These are phyloP conservation scores for Tylopilus plumbeoviolaceoides DNA, from an alignment of 768 basidiomycete genomes.

Conservation along the genomic window DNA sequence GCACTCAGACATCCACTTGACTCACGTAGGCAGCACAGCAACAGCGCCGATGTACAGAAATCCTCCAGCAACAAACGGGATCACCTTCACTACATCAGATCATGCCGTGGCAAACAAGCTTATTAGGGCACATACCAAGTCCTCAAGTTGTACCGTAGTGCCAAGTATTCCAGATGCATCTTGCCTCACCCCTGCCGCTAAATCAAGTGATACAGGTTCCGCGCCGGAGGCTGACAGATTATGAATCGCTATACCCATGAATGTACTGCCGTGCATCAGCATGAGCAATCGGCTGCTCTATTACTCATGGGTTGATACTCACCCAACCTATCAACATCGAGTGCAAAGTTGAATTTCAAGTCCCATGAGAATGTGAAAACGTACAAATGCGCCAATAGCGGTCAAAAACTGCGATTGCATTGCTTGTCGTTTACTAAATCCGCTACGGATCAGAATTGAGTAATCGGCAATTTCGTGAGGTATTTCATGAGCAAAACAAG, in stretches of 20 bases:
- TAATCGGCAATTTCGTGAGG: slow-evolving; percentile 98
- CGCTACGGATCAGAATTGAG: slow-evolving; percentile 86
- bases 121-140: slow-evolving; percentile 58
- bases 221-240: slow-evolving; percentile 57
- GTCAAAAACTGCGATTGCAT: slow-evolving; percentile 94
- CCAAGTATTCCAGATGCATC: slow-evolving; percentile 76
- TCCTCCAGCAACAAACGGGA: slow-evolving; percentile 86
- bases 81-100: slow-evolving; percentile 49
- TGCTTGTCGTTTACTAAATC: slow-evolving; percentile 86
- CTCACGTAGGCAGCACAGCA: slow-evolving; percentile 86
- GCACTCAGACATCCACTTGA: slow-evolving; percentile 3
- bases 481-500: slow-evolving; percentile 93
- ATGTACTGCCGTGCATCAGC: slow-evolving; percentile 49
- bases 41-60: slow-evolving; percentile 94
- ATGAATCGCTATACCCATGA: slow-evolving; percentile 85
- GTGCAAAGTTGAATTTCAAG: slow-evolving; percentile 16
- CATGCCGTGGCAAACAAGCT: slow-evolving; percentile 10
- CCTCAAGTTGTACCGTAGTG: slow-evolving; percentile 72
- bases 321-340: slow-evolving; percentile 35
- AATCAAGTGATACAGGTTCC: slow-evolving; percentile 45
- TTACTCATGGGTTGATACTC: slow-evolving; percentile 5
- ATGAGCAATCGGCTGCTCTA: slow-evolving; percentile 2
- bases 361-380: slow-evolving; percentile 12
- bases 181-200: slow-evolving; percentile 75
- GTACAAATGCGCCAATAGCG: slow-evolving; percentile 87